Evolutionary conservation across 805 yeast genomes (phyloP), one percentile per base, ranked within the genome.

Genomic region (Ascoidea tarda): DNA sequence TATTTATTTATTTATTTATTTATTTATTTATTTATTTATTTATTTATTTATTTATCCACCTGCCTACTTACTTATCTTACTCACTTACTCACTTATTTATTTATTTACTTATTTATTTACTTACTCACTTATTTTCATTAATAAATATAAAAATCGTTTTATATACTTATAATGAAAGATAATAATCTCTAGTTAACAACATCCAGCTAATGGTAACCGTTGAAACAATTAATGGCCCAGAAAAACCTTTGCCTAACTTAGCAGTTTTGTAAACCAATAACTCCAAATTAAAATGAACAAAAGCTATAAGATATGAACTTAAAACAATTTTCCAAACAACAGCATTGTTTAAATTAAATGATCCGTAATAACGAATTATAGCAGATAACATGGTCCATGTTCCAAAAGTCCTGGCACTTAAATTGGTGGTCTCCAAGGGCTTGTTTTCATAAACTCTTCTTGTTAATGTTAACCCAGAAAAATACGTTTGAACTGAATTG

Each of bases 401-500:
- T 42, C 99, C 99, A 66, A 93, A 93, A 0, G 99, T 91, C 61
- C 99, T 78, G n/a, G 96, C 96, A 59, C 93, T 81, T 58, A 93
- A 72, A 12, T 70, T 66, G 1, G 81, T 78, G 32, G 82, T 84
- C 64, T 84, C 77, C 5, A 63, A 58, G 14, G 90, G 88, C 49
- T 76, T 67, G 51, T 68, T 73, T 42, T 77, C 83, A 64, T 93
- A 93, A 6, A 93, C 97, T 58, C 81, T 75, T 59, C 84, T 79
- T 2, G 96, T 86, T 52, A 93, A 74, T 33, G 75, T 72, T 33
- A 84, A 73, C 48, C 89, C 93, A 42, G 87, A 78, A 49, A 78
- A 66, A 68, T 90, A 93, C 12, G 93, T 82, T 69, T 93, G 99
- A 28, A 77, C 70, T 0, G 97, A 87, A 67, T 93, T 93, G 74